A percentile compares a stretch with the other conserved stretches of the same genome.
Conservation (phyloP, 768 basidiomycete genomes). For the Mycena polygramma region DNA sequence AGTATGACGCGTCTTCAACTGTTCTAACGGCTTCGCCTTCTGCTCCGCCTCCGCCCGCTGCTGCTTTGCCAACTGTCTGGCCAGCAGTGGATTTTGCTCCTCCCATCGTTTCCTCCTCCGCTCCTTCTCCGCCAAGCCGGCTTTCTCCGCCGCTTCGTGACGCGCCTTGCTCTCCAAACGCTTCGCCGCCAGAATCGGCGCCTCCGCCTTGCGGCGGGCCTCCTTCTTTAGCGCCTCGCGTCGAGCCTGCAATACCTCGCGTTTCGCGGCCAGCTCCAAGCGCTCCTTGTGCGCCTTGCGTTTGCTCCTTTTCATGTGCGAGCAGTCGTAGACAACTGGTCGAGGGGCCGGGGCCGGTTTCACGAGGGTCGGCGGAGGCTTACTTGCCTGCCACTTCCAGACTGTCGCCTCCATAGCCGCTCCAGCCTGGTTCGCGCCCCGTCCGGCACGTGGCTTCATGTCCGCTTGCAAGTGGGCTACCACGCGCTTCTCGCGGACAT, state of each 20-base stretch:
- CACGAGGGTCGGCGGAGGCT: background rate
- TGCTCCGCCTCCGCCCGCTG: slow-evolving; percentile 4
- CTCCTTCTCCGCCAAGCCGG: slow-evolving; percentile 8
- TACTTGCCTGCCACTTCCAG: slow-evolving; percentile 30
- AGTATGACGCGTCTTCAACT: slow-evolving; percentile 3
- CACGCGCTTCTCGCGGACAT: slow-evolving; percentile 31
- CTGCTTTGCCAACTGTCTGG: slow-evolving; percentile 10
- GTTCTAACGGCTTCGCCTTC: background rate
- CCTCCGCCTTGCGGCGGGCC: slow-evolving; percentile 5
- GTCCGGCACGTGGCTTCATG: background rate
- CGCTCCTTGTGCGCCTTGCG: slow-evolving; percentile 31
- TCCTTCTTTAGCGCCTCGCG: slow-evolving; percentile 5
- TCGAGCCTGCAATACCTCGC: slow-evolving; percentile 3
- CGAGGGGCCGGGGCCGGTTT: background rate
- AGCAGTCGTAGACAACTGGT: slow-evolving; percentile 34
- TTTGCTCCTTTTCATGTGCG: slow-evolving; percentile 37
- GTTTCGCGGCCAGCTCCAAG: slow-evolving; percentile 26
- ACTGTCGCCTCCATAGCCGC: slow-evolving; percentile 11
- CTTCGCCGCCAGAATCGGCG: background rate
- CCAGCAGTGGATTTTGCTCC: slow-evolving; percentile 18
- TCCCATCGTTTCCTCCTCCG: slow-evolving; percentile 23
- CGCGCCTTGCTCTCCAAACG: slow-evolving; percentile 6
- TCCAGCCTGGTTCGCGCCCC: background rate
- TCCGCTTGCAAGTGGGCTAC: background rate
- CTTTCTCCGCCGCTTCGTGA: slow-evolving; percentile 28